Percentiles rank a stretch among this genome's conserved stretches.
phyloP scores from a whole-genome alignment of 306 rosid genomes.

The Glycine soja region DNA sequence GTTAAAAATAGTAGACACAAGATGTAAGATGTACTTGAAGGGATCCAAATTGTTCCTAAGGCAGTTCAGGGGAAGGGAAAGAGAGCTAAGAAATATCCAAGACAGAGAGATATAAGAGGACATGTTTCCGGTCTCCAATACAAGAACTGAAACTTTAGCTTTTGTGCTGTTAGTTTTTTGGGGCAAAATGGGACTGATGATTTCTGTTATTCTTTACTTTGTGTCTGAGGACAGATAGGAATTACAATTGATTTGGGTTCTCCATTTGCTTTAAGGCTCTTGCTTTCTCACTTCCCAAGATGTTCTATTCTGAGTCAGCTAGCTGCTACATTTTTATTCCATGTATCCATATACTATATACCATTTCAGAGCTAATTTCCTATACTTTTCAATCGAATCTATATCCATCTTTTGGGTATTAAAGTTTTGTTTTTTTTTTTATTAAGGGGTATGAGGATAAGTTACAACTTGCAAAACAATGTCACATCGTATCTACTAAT shows the following conservation, averaged over 20 bases:
- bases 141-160: conserved; percentile 93
- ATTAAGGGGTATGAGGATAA: background rate
- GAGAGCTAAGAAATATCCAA: conserved; percentile 17
- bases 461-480: background rate
- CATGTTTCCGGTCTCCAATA: conserved; percentile 94
- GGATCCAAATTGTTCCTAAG: conserved; percentile 1
- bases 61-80: conserved; percentile 7
- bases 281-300: conserved; percentile 89
- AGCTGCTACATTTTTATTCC: conserved; percentile 39
- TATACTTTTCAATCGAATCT: background rate
- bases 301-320: conserved; percentile 68
- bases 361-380: conserved; percentile 22
- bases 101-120: conserved; percentile 43
- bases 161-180: conserved; percentile 65
- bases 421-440: too few relatives aligned
- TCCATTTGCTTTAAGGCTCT: conserved; percentile 59
- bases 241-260: conserved; percentile 65
- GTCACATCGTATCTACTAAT: too few relatives aligned
- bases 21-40: conserved; percentile 34
- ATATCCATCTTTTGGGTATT: background rate
- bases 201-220: conserved; percentile 76
- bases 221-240: conserved; percentile 65
- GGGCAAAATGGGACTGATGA: conserved; percentile 69
- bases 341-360: background rate
- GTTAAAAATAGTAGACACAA: background rate